Evolutionary conservation across 1,284 basidiomycete species (phyloP), one percentile per base, ranked within the genome.

Genomic region (Marasmius oreades): DNA sequence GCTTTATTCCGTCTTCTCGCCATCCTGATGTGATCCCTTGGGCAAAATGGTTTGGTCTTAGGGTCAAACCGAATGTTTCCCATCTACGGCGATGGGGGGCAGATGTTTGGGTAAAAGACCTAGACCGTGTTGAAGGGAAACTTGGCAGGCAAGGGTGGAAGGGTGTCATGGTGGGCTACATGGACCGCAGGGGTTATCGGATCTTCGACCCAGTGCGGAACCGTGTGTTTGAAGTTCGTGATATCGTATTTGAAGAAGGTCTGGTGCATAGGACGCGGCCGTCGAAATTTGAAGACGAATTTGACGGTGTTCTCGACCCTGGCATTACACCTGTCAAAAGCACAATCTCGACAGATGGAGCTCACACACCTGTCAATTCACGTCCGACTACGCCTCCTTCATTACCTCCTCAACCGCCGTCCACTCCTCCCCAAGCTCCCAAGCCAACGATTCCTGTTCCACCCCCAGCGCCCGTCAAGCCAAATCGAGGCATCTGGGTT

Each of bases 111-210:
- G 55, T 57, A 10, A 61, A 54, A n/a, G 60, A 61, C 31, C 33
- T 61, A 4, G 60, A 61, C 12, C 36, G 22, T 0, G 7, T 18
- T 2, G 50, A 52, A 18, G 58, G 60, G 33, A 61, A 61, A 45
- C 53, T 59, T 12, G 55, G 58, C 3, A 4, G 45, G n/a, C 58
- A 61, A 26, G 26, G 37, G 4, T 61, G 60, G 60, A 39, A 58
- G 24, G 58, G 60, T 0, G 23, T 34, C 14, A 55, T 62, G 52
- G 53, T 62, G 2, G 58, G 58, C 8, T 62, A 62, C 20, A 53
- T 62, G 52, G 60, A 56, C 1, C 23, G 53, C 0, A 50, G 53
- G 10, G 60, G 58, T 2, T 62, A 62, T 22, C 20, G 56, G 0
- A 33, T 62, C 0, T 59, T 20, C 5, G 58, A 62, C 39, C 50